phyloP scores from a whole-genome alignment of 2,329 filamentous ascomycete genomes.

The Fusarium napiforme region DNA sequence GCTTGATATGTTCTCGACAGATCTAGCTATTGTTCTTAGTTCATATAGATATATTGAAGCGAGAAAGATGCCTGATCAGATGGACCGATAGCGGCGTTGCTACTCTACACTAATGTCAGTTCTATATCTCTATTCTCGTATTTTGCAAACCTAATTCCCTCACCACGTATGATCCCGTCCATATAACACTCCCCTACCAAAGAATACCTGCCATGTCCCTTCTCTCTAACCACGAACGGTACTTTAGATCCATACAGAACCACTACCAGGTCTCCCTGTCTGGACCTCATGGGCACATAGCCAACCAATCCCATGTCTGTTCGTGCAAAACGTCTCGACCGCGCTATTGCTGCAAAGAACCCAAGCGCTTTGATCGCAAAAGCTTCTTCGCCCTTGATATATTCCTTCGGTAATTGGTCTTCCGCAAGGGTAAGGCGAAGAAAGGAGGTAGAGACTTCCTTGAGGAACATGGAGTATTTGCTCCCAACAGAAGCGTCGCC shows the following conservation, averaged over 20 bases:
- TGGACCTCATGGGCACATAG: neutral
- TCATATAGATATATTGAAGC: fast-evolving
- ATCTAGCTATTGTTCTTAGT: fast-evolving
- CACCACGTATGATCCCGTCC: neutral
- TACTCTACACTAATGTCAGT: neutral
- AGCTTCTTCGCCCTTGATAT: fast-evolving
- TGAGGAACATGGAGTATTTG: fast-evolving
- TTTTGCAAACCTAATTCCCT: neutral
- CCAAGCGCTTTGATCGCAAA: neutral
- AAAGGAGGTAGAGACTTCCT: neutral
- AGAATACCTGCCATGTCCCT: neutral
- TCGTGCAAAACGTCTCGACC: neutral
- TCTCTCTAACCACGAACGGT: neutral
- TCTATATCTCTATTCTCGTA: neutral
- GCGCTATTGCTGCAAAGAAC: neutral
- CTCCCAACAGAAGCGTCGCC: fast-evolving
- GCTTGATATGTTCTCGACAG: too few relatives aligned
- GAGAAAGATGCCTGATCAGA: neutral
- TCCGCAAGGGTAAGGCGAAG: neutral
- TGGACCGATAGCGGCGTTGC: neutral
- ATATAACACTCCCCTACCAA: slow-evolving; percentile 1
- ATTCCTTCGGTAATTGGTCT: fast-evolving
- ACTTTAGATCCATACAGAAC: neutral
- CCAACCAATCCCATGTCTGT: neutral
- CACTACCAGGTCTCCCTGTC: neutral